A percentile compares a stretch with the other conserved stretches of the same genome.
Conservation (phyloP, 352 stramenopile genomes). For the Globisporangium solare region DNA sequence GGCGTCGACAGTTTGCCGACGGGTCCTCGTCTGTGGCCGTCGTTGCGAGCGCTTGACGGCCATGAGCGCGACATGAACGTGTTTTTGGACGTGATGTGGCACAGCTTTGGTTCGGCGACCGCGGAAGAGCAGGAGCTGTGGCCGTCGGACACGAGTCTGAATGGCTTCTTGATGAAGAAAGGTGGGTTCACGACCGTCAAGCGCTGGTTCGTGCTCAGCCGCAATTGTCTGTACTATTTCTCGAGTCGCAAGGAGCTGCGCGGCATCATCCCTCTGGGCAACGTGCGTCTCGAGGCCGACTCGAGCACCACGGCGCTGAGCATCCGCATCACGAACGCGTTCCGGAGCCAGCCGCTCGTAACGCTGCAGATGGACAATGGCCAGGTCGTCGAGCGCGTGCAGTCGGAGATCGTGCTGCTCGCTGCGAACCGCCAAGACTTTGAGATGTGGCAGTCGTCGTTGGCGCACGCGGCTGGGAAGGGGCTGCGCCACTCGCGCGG, state of each 20-base stretch:
- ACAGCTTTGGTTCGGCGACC: conserved; percentile 76
- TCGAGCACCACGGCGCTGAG: conserved; percentile 31
- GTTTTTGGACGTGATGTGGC: conserved; percentile 86
- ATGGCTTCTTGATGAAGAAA: conserved; percentile 82
- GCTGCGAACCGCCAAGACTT: conserved; percentile 66
- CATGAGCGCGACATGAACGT: conserved; percentile 85
- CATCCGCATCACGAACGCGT: conserved; percentile 72
- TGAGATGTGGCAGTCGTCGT: conserved; percentile 87
- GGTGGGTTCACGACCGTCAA: conserved; percentile 73
- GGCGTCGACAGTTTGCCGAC: conserved; percentile 83
- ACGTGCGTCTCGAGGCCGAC: conserved; percentile 69
- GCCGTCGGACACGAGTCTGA: conserved; percentile 86
- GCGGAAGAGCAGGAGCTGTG: conserved; percentile 86
- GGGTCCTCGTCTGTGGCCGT: conserved; percentile 63
- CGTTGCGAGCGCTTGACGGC: conserved; percentile 61
- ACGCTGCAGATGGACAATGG: conserved; percentile 81
- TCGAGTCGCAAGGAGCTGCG: conserved; percentile 74
- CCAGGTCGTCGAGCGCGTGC: conserved; percentile 73
- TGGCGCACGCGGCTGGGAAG: conserved; percentile 75
- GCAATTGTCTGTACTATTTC: conserved; percentile 89
- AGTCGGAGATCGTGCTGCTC: conserved; percentile 75
- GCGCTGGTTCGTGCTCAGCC: conserved; percentile 85
- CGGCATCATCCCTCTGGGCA: conserved; percentile 81
- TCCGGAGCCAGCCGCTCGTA: conserved; percentile 52
- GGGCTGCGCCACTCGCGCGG: conserved; percentile 75